Evolutionary conservation across 2,329 filamentous ascomycete species (phyloP).

Genomic region (Pseudocercospora pini-densiflorae): DNA sequence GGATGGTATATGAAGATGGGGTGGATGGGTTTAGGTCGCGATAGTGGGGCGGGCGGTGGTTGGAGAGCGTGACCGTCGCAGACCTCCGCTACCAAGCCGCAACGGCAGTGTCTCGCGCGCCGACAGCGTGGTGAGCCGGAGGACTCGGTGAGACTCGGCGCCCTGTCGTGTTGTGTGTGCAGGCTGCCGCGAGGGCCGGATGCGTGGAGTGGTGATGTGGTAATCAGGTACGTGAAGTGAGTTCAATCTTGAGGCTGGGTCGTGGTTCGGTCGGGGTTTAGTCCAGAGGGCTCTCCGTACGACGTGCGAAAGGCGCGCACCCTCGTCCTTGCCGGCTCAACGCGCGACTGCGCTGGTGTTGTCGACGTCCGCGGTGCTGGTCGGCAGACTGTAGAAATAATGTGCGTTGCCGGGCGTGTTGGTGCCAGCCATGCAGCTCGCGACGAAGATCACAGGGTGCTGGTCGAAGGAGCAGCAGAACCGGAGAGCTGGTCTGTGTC

Average conservation of each 20-base stretch:
- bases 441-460: neutral
- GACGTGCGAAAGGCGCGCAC: neutral
- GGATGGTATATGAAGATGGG: neutral
- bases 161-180: neutral
- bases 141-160: neutral
- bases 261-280: neutral
- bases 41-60: neutral
- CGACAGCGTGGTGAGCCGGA: neutral
- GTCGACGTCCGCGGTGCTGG: neutral
- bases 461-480: neutral
- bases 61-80: neutral
- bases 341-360: neutral
- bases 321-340: neutral
- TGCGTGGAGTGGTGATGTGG: neutral
- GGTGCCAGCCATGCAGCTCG: neutral
- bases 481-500: slow-evolving; percentile 3
- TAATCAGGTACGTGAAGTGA: neutral
- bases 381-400: neutral
- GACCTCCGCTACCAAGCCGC: slow-evolving; percentile 1
- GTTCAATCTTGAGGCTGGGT: slow-evolving; percentile 1
- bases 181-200: neutral
- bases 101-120: slow-evolving; percentile 1
- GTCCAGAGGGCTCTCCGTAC: neutral
- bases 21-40: slow-evolving; percentile 1
- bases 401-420: slow-evolving; percentile 3